phyloP scores from a whole-genome alignment of 768 basidiomycete genomes.

The Suillus luteus region DNA sequence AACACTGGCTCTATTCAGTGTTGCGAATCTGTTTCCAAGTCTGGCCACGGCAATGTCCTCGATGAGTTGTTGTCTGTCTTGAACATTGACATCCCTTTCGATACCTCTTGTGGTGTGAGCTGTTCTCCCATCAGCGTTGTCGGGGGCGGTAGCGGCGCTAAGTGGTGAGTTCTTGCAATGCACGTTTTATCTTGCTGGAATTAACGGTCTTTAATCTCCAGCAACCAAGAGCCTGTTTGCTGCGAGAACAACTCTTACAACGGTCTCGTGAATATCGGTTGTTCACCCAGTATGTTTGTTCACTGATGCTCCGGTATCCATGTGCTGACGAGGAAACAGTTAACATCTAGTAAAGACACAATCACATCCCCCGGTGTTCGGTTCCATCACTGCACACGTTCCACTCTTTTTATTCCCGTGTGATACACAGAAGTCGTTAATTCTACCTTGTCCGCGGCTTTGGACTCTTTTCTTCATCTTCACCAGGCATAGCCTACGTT shows the following conservation, averaged over 20 bases:
- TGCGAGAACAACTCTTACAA: slow-evolving; percentile 37
- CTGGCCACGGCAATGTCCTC: rapidly evolving
- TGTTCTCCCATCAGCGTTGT: slow-evolving; percentile 37
- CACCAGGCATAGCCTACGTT: slow-evolving; percentile 11
- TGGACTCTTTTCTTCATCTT: neutral
- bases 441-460: slow-evolving; percentile 18
- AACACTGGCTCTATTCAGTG: slow-evolving; percentile 22
- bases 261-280: slow-evolving; percentile 43
- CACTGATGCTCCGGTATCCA: neutral
- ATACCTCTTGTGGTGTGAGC: slow-evolving; percentile 25
- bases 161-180: slow-evolving; percentile 21
- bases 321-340: slow-evolving; percentile 14
- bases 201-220: slow-evolving; percentile 20
- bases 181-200: no score
- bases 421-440: slow-evolving; percentile 13
- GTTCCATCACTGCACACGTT: neutral
- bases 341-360: slow-evolving; percentile 9
- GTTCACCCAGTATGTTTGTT: slow-evolving; percentile 36
- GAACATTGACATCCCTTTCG: neutral
- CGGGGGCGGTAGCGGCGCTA: slow-evolving; percentile 20
- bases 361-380: slow-evolving; percentile 14
- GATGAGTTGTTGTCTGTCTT: slow-evolving; percentile 8
- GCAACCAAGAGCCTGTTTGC: slow-evolving; percentile 40
- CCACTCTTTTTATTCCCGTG: slow-evolving; percentile 23
- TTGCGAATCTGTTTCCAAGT: slow-evolving; percentile 13